These are phyloP conservation scores for Penicillium sp. DNA, from an alignment of 2,329 filamentous ascomycete genomes.

Conservation along the genomic window DNA sequence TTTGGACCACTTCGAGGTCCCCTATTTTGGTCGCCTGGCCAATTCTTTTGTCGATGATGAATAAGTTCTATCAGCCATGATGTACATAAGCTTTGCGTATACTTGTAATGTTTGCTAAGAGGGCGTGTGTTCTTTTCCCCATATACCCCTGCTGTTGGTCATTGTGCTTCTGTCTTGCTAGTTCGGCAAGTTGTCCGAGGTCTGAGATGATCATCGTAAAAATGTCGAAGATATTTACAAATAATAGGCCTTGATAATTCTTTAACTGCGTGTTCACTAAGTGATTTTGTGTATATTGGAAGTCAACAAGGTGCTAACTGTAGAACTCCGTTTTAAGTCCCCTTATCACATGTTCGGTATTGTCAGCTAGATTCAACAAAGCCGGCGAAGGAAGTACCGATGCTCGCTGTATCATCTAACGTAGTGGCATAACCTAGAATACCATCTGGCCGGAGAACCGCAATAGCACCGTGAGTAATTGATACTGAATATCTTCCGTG, in stretches of 20 bases:
- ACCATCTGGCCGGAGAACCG: not conserved
- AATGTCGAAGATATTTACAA: not conserved
- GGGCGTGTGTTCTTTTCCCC: slow-evolving; percentile 12
- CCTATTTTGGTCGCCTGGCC: slow-evolving; percentile 80
- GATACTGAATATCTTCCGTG: not conserved
- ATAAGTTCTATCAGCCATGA: slow-evolving; percentile 33
- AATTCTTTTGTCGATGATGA: slow-evolving; percentile 91
- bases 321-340: too few relatives aligned
- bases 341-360: too few relatives aligned
- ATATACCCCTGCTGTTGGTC: slow-evolving; percentile 21
- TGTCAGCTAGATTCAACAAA: not conserved
- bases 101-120: slow-evolving; percentile 10
- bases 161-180: slow-evolving; percentile 1
- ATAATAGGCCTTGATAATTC: not conserved
- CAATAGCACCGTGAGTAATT: not conserved
- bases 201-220: not conserved
- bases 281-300: too few relatives aligned
- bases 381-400: not conserved
- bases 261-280: too few relatives aligned
- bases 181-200: not conserved
- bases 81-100: slow-evolving; percentile 5
- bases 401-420: not conserved
- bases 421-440: not conserved
- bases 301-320: too few relatives aligned
- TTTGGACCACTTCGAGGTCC: slow-evolving; percentile 74